Conservation (phyloP, 2,329 filamentous ascomycete species). For the Dactylonectria estremocensis region DNA sequence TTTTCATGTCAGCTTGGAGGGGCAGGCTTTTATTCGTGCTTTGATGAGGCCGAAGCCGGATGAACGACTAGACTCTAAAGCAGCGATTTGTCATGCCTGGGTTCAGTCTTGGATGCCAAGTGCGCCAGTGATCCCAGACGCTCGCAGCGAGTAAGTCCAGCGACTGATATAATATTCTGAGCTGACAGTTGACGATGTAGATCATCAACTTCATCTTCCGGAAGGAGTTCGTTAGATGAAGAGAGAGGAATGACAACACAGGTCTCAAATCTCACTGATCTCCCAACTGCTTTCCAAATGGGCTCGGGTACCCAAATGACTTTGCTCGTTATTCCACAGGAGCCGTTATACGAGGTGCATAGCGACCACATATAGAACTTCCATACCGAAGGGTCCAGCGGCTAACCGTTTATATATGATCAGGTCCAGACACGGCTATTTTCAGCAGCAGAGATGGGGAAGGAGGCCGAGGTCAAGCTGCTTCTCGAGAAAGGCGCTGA, state of each 20-base stretch:
- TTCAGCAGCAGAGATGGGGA: background rate
- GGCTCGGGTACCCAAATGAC: background rate
- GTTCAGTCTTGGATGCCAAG: too few relatives aligned
- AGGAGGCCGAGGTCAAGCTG: conserved; percentile 7
- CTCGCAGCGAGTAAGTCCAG: too few relatives aligned
- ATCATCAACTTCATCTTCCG: too few relatives aligned
- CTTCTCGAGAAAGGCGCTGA: conserved; percentile 23
- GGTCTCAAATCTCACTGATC: conserved; percentile 5
- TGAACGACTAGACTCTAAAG: too few relatives aligned
- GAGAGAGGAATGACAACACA: conserved; percentile 6
- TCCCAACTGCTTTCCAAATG: background rate
- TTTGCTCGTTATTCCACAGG: background rate
- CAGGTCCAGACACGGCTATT: conserved; percentile 4
- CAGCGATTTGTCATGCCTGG: too few relatives aligned
- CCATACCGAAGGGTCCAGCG: background rate
- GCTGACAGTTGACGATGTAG: too few relatives aligned
- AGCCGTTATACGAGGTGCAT: background rate
- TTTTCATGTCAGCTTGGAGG: too few relatives aligned
- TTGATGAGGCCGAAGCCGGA: too few relatives aligned
- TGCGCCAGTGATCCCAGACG: too few relatives aligned
- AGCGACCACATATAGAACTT: background rate
- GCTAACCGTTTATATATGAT: background rate
- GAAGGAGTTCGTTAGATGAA: conserved; percentile 6
- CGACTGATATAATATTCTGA: too few relatives aligned
- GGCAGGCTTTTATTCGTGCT: too few relatives aligned